phyloP scores from a whole-genome alignment of 495 filamentous ascomycete genomes.

The Neurospora discreta region DNA sequence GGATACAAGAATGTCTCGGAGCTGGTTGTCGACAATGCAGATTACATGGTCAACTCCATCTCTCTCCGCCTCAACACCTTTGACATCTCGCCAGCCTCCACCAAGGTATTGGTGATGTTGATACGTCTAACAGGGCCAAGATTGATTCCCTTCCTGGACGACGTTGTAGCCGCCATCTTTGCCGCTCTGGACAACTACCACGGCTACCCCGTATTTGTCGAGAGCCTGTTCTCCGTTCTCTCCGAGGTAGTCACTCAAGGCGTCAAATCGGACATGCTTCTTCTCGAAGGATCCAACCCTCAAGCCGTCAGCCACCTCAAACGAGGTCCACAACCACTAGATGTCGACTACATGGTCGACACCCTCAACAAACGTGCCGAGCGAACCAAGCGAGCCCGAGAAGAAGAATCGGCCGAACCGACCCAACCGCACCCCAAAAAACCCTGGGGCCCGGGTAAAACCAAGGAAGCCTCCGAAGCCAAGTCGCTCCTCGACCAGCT shows the following conservation, averaged over 20 bases:
- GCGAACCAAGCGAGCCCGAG: constrained; percentile 1
- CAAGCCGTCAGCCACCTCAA: constrained; percentile 29
- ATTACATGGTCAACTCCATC: constrained; percentile 93
- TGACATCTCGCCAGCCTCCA: constrained; percentile 82
- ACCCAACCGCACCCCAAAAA: constrained; percentile 9
- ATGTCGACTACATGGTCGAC: constrained; percentile 8
- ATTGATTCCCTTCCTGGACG: constrained; percentile 82
- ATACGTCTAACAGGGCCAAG: constrained; percentile 70
- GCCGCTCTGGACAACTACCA: constrained; percentile 85
- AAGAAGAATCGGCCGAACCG: constrained; percentile 22
- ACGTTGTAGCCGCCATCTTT: constrained; percentile 81
- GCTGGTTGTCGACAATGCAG: constrained; percentile 82
- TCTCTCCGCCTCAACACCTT: constrained; percentile 81
- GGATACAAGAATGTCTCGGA: constrained; percentile 63
- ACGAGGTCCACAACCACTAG: not conserved
- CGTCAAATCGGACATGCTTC: constrained; percentile 49
- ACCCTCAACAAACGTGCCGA: constrained; percentile 13
- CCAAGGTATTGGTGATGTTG: constrained; percentile 91
- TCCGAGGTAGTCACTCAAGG: constrained; percentile 73
- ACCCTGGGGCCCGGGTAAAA: constrained; percentile 29
- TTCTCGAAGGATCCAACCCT: constrained; percentile 21
- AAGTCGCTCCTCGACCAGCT: constrained; percentile 29
- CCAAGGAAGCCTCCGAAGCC: constrained; percentile 23
- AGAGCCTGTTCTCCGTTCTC: constrained; percentile 73
- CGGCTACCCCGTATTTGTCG: constrained; percentile 79